Conservation (phyloP, 768 basidiomycete genomes). For the Auriscalpium microsporum region DNA sequence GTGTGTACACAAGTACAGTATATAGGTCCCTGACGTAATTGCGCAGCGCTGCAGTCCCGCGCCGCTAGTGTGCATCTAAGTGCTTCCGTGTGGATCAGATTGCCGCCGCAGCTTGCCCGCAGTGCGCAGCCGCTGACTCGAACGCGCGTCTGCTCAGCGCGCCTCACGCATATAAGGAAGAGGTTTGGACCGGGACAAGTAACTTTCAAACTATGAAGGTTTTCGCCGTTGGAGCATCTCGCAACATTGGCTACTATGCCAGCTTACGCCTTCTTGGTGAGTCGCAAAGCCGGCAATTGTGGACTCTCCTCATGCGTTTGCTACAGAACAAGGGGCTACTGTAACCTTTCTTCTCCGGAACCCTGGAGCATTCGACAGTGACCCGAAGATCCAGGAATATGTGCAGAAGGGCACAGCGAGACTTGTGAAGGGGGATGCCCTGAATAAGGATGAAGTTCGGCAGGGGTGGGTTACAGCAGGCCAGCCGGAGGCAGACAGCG, state of each 20-base stretch:
- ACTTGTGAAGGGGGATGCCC: constrained; percentile 54
- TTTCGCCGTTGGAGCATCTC: constrained; percentile 29
- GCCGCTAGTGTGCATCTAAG: too few relatives aligned
- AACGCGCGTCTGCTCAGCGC: too few relatives aligned
- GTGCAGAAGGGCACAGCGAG: constrained; percentile 42
- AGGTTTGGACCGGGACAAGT: too few relatives aligned
- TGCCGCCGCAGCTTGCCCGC: too few relatives aligned
- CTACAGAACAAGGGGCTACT: constrained; percentile 44
- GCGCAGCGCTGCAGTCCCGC: too few relatives aligned
- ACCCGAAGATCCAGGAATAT: constrained; percentile 43
- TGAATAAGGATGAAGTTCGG: constrained; percentile 41
- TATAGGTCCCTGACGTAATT: too few relatives aligned
- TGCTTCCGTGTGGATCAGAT: too few relatives aligned
- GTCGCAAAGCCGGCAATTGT: neutral
- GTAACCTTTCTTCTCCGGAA: constrained; percentile 59
- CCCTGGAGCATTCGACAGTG: constrained; percentile 42
- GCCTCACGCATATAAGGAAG: too few relatives aligned
- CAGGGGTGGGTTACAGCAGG: constrained; percentile 42
- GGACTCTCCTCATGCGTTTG: neutral
- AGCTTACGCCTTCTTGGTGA: constrained; percentile 24
- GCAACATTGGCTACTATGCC: constrained; percentile 31
- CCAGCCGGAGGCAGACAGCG: constrained; percentile 10
- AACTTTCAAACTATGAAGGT: constrained; percentile 20
- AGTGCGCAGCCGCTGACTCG: too few relatives aligned
- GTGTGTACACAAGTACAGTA: too few relatives aligned